Evolutionary conservation across 129 eudicot genomes (phyloP).

Genomic region (Helichrysum umbraculigerum): DNA sequence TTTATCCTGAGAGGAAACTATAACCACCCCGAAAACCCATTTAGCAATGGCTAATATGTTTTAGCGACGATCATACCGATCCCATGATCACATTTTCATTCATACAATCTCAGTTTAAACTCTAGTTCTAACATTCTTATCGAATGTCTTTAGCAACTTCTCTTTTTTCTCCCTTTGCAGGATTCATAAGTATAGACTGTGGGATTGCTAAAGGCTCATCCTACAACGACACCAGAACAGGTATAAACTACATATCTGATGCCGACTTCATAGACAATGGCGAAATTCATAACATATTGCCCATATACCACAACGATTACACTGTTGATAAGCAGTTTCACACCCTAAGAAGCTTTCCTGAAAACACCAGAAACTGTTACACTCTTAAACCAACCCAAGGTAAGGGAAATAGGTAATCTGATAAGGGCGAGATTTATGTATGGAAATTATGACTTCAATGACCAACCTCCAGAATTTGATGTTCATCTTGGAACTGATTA

Average conservation of each 20-base stretch:
- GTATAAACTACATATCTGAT: slow-evolving; percentile 35
- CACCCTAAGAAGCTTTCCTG: slow-evolving; percentile 57
- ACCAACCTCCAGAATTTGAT: slow-evolving; percentile 40
- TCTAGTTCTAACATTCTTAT: too few species aligned
- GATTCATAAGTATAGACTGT: slow-evolving; percentile 70
- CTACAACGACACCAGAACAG: slow-evolving; percentile 32
- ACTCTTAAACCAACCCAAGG: slow-evolving; percentile 42
- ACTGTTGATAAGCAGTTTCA: slow-evolving; percentile 17
- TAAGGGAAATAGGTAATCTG: slow-evolving; percentile 38
- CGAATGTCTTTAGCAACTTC: too few species aligned
- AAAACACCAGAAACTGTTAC: slow-evolving; percentile 54
- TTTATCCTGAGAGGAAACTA: too few species aligned
- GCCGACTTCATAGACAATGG: slow-evolving; percentile 44
- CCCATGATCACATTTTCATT: too few species aligned
- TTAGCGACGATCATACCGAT: too few species aligned
- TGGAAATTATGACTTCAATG: slow-evolving; percentile 49
- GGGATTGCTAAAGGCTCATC: slow-evolving; percentile 33
- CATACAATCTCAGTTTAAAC: too few species aligned
- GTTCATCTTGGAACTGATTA: slow-evolving; percentile 44
- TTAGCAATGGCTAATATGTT: too few species aligned
- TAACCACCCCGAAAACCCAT: too few species aligned
- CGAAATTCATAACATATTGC: slow-evolving; percentile 24
- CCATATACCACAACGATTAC: slow-evolving; percentile 9
- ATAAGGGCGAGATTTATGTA: slow-evolving; percentile 49
- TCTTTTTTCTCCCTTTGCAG: slow-evolving; percentile 25